Conservation (phyloP, 2,329 filamentous ascomycete genomes). For the Leptographium wingfieldii region DNA sequence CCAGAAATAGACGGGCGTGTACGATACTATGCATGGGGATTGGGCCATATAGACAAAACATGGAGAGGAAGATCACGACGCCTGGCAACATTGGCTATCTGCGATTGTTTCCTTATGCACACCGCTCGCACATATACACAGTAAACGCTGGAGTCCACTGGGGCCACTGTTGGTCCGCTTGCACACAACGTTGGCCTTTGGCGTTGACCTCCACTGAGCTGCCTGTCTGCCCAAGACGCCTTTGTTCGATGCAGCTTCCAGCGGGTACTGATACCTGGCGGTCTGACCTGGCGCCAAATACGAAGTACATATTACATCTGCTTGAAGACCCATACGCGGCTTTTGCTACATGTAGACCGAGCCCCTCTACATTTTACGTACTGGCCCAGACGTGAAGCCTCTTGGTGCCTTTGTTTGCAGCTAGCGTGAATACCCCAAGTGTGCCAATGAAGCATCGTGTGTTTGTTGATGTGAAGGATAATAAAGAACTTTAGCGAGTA, state of each 20-base stretch:
- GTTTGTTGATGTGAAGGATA: too few species aligned
- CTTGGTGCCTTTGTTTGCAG: too few species aligned
- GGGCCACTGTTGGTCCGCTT: too few species aligned
- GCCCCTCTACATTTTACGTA: background rate
- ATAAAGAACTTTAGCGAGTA: too few species aligned
- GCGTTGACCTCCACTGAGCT: too few species aligned
- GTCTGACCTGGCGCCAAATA: background rate
- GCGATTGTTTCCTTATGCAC: background rate
- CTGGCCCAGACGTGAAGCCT: background rate
- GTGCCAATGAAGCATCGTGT: background rate
- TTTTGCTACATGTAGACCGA: background rate
- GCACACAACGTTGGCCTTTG: background rate
- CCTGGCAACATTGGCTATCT: background rate
- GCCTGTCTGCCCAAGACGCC: background rate
- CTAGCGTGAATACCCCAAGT: too few species aligned
- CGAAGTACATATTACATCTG: background rate
- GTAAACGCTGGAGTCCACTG: background rate
- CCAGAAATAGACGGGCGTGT: conserved; percentile 47
- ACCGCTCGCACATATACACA: background rate
- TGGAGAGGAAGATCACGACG: background rate
- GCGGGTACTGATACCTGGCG: background rate
- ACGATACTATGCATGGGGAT: background rate
- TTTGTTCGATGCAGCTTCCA: too few species aligned
- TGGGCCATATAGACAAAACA: background rate
- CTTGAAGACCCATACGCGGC: background rate